These are phyloP conservation scores for Phalaenopsis equestris DNA, from an alignment of 106 monocot species.

Conservation along the genomic window DNA sequence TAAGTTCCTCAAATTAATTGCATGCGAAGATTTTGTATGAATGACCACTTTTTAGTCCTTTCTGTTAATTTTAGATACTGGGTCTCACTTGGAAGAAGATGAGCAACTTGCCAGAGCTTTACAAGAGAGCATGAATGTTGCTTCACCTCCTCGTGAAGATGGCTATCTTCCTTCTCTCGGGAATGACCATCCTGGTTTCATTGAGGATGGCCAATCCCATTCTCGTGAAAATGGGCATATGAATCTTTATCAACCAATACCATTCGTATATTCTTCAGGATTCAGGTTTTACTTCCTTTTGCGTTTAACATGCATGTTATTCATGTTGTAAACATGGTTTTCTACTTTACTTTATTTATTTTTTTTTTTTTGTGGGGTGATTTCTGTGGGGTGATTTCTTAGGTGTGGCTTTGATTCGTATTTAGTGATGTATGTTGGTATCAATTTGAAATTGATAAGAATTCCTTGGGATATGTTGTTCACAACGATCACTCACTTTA, in stretches of 20 bases:
- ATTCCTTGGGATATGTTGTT: too few relatives aligned
- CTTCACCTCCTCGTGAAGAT: slow-evolving; percentile 41
- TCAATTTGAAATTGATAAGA: too few relatives aligned
- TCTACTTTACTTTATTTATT: too few relatives aligned
- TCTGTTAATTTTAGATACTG: slow-evolving; percentile 31
- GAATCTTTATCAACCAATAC: slow-evolving; percentile 39
- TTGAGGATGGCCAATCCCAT: slow-evolving; percentile 22
- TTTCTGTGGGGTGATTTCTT: neutral
- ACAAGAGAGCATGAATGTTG: slow-evolving; percentile 70
- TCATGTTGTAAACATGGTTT: neutral
- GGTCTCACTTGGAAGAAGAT: slow-evolving; percentile 70
- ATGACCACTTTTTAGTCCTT: neutral
- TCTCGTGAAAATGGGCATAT: slow-evolving; percentile 18
- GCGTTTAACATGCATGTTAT: neutral
- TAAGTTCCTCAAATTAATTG: too few relatives aligned
- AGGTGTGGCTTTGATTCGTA: neutral
- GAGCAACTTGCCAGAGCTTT: slow-evolving; percentile 92
- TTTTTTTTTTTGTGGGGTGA: too few relatives aligned
- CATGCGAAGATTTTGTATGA: too few relatives aligned
- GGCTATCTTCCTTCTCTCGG: slow-evolving; percentile 27
- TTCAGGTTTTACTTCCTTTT: slow-evolving; percentile 41
- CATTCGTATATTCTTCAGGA: slow-evolving; percentile 46
- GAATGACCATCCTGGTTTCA: slow-evolving; percentile 22
- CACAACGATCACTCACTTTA: too few relatives aligned
- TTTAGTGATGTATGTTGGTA: too few relatives aligned